These are phyloP conservation scores for Durotheca rogersii DNA, from an alignment of 495 filamentous ascomycete species.

Conservation along the genomic window DNA sequence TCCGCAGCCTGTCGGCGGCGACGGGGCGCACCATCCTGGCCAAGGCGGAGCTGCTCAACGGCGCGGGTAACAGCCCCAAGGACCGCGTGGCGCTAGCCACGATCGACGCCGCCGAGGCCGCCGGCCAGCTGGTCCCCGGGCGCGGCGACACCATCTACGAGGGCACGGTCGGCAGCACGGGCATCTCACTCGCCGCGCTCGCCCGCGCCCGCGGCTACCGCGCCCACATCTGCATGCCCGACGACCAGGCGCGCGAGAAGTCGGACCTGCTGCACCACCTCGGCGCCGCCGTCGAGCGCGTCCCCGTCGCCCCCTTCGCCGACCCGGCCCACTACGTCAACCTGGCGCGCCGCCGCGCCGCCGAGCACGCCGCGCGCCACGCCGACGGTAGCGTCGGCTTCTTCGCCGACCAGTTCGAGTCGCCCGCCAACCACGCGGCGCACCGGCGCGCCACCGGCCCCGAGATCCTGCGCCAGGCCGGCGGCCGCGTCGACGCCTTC, in stretches of 20 bases:
- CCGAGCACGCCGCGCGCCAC: constrained; percentile 58
- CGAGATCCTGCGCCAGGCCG: constrained; percentile 80
- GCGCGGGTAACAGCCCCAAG: constrained; percentile 93
- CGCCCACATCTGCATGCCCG: constrained; percentile 96
- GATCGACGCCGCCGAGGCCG: constrained; percentile 78
- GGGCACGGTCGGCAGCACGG: constrained; percentile 91
- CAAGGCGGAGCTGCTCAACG: constrained; percentile 96
- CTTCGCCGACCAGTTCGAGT: constrained; percentile 98
- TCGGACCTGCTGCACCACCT: constrained; percentile 84
- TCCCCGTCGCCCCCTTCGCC: constrained; percentile 87
- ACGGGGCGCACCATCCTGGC: constrained; percentile 90
- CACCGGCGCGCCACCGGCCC: constrained; percentile 84
- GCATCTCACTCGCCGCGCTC: constrained; percentile 88
- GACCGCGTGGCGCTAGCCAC: constrained; percentile 91
- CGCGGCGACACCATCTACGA: constrained; percentile 95
- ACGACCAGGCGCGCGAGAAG: constrained; percentile 88
- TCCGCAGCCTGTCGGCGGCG: constrained; percentile 85
- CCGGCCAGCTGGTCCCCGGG: constrained; percentile 72
- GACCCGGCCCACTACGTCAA: constrained; percentile 94
- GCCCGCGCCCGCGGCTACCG: constrained; percentile 85
- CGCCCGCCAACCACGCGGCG: constrained; percentile 77
- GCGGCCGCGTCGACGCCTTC: constrained; percentile 79
- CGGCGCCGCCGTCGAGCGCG: constrained; percentile 84
- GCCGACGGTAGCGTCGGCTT: constrained; percentile 62
- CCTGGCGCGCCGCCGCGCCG: constrained; percentile 73